Evolutionary conservation across 306 rosid species (phyloP).

Genomic region (Senna tora): DNA sequence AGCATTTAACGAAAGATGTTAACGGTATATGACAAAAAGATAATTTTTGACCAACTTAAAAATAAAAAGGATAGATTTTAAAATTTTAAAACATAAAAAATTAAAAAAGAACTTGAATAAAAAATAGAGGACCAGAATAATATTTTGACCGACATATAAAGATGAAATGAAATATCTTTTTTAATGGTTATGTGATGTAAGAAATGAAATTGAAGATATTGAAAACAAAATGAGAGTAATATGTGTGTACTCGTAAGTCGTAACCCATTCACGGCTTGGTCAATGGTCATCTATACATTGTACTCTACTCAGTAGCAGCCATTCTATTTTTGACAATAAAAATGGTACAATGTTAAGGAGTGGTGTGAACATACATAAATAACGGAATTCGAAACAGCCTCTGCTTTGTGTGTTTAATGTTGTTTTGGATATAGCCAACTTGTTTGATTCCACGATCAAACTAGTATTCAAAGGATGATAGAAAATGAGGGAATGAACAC

Average conservation of each 20-base stretch:
- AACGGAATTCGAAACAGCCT: not conserved
- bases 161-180: no score
- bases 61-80: no score
- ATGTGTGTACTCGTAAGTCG: no score
- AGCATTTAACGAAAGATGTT: no score
- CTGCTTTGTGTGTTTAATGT: not conserved
- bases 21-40: no score
- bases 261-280: not conserved
- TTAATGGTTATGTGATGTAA: no score
- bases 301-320: not conserved
- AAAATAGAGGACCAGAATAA: no score
- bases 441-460: conserved; percentile 29
- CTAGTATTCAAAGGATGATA: conserved; percentile 4
- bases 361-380: not conserved
- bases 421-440: not conserved
- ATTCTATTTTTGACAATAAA: not conserved
- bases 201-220: no score
- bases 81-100: no score
- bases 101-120: no score
- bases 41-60: no score
- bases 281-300: not conserved
- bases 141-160: no score
- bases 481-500: not conserved
- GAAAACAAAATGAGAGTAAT: not conserved
- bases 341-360: not conserved